Evolutionary conservation across 2,329 filamentous ascomycete species (phyloP).

Genomic region (Verticillium nonalfalfae): DNA sequence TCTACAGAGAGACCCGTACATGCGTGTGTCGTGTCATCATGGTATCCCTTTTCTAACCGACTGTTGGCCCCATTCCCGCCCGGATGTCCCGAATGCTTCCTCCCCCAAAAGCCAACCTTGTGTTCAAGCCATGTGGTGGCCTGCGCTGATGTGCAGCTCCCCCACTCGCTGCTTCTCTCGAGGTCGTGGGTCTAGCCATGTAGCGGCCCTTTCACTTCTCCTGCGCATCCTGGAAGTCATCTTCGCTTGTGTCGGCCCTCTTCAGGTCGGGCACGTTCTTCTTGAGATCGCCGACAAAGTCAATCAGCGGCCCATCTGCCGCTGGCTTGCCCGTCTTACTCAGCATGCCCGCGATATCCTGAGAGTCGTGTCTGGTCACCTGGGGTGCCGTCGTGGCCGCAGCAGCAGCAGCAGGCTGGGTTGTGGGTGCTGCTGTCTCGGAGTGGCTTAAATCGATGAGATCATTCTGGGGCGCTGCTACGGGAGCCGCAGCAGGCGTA

Average conservation of each 20-base stretch:
- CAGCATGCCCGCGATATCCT: slow-evolving; percentile 38
- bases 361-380: slow-evolving; percentile 2
- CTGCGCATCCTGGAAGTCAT: slow-evolving; percentile 32
- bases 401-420: slow-evolving; percentile 1
- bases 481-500: slow-evolving; percentile 6
- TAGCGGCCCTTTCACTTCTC: slow-evolving; percentile 13
- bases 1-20: not conserved
- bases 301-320: slow-evolving; percentile 42
- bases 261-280: slow-evolving; percentile 23
- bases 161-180: not conserved
- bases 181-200: not conserved
- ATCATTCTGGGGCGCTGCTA: slow-evolving; percentile 24
- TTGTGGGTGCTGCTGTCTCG: not conserved
- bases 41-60: not conserved
- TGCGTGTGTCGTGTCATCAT: not conserved
- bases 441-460: slow-evolving; percentile 49
- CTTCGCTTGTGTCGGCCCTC: slow-evolving; percentile 25
- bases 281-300: slow-evolving; percentile 50
- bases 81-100: not conserved
- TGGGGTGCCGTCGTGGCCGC: slow-evolving; percentile 4
- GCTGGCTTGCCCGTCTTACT: slow-evolving; percentile 38
- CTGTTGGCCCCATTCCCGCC: not conserved
- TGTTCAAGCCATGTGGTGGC: not conserved
- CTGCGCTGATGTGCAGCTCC: not conserved
- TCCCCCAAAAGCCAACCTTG: not conserved